Evolutionary conservation across 2,329 filamentous ascomycete genomes (phyloP), one percentile per base, ranked within the genome.

Genomic region (Paecilomyces formosus): DNA sequence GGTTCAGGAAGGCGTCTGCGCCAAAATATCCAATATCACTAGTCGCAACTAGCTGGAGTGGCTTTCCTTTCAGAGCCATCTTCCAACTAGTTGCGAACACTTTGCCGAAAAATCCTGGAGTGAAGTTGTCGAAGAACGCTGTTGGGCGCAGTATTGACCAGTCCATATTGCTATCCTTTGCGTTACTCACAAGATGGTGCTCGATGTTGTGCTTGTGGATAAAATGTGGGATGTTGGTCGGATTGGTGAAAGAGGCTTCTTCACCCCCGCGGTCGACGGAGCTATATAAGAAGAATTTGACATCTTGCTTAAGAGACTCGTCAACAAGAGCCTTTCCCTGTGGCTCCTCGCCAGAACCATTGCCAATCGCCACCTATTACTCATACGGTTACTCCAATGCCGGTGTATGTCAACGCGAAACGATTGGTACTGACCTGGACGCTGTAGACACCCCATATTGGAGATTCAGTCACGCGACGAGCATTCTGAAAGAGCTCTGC

Each of bases 241-340:
- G 74, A 3, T 78, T 77, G 65, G 81, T 79, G 53, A 78, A 80
- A 5, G 76, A 77, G 2, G 72, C 24, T 15, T 21, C 71, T 45
- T 82, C 79, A 53, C 85, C 84, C 51, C 85, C 84, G 45, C 86
- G 83, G 62, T 88, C 86, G 26, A 87, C 83, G 56, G 80, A 83
- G 30, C 79, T 82, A 72, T 87, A 88, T 52, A 89, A 80, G 63
- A 88, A 86, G 65, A 85, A 80, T 59, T 78, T 74, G 45, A 88
- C 82, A 12, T 78, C 77, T 26, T 81, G 70, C 26, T 79, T 77
- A 58, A 88, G 66, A 2, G 82, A 76, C n/a, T 78, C 81, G 59
- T 87, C 81, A 57, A 88, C 76, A 7, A 89, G 72, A 0, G 72
- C 76, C 49, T 79, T 85, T 56, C 85, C 86, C 69, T 88, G 84